Evolutionary conservation across 345 rosid genomes (phyloP).

Genomic region (Reutealis trisperma): DNA sequence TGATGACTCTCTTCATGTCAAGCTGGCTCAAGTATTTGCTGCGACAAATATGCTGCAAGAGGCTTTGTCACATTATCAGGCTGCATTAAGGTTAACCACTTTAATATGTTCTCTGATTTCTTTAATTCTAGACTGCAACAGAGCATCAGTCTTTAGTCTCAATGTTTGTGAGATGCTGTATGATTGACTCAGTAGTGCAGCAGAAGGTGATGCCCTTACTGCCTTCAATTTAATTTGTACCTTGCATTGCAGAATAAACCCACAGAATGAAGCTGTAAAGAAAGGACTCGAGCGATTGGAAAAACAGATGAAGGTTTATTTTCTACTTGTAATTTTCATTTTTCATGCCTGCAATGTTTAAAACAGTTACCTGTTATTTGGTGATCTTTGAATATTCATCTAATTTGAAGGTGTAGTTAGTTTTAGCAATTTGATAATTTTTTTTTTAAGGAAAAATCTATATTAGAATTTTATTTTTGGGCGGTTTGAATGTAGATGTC

Average conservation of each 20-base stretch:
- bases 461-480: background rate
- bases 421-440: background rate
- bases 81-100: slow-evolving; percentile 68
- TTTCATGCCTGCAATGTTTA: background rate
- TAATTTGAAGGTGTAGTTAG: background rate
- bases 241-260: slow-evolving; percentile 68
- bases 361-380: background rate
- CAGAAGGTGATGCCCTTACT: background rate
- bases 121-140: slow-evolving; percentile 5
- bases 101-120: slow-evolving; percentile 5
- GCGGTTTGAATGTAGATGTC: background rate
- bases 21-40: slow-evolving; percentile 94
- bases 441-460: background rate
- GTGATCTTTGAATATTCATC: background rate
- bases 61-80: slow-evolving; percentile 83
- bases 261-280: slow-evolving; percentile 87
- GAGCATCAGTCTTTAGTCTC: background rate
- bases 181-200: background rate
- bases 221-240: slow-evolving; percentile 5
- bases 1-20: slow-evolving; percentile 96
- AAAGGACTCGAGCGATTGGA: slow-evolving; percentile 96
- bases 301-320: slow-evolving; percentile 93
- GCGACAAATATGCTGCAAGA: slow-evolving; percentile 84
- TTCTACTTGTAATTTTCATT: background rate
- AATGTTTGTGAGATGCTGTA: background rate